Evolutionary conservation across 257 asterid genomes (phyloP).

Genomic region (Catharanthus roseus): DNA sequence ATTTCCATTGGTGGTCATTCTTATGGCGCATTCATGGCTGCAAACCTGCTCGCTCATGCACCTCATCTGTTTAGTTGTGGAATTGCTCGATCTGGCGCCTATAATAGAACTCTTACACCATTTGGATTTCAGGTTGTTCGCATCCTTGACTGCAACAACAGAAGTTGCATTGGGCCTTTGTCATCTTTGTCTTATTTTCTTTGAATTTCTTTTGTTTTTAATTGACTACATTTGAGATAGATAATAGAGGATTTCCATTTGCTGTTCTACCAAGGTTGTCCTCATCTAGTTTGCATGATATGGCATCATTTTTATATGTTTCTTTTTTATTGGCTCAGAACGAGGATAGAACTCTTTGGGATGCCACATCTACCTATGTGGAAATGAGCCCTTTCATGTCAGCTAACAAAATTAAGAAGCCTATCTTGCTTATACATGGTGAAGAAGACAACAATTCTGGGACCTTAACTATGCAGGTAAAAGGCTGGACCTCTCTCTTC

Average conservation of each 20-base stretch:
- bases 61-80: conserved; percentile 96
- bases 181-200: not conserved
- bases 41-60: conserved; percentile 96
- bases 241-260: too few relatives aligned
- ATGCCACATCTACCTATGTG: conserved; percentile 72
- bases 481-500: not conserved
- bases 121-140: conserved; percentile 91
- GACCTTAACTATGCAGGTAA: conserved; percentile 96
- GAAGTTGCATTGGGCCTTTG: not conserved
- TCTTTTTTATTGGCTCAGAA: conserved; percentile 39
- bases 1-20: conserved; percentile 97
- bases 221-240: not conserved
- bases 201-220: not conserved
- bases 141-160: not conserved
- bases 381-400: conserved; percentile 94
- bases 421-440: conserved; percentile 91
- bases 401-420: conserved; percentile 93
- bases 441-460: conserved; percentile 98
- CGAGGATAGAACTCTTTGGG: conserved; percentile 99
- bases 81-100: conserved; percentile 98
- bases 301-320: not conserved
- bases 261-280: not conserved
- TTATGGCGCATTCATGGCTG: conserved; percentile 99
- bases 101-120: conserved; percentile 97
- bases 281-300: not conserved